phyloP scores from a whole-genome alignment of 139 green algal genomes.

The Chlamydomonas applanata region DNA sequence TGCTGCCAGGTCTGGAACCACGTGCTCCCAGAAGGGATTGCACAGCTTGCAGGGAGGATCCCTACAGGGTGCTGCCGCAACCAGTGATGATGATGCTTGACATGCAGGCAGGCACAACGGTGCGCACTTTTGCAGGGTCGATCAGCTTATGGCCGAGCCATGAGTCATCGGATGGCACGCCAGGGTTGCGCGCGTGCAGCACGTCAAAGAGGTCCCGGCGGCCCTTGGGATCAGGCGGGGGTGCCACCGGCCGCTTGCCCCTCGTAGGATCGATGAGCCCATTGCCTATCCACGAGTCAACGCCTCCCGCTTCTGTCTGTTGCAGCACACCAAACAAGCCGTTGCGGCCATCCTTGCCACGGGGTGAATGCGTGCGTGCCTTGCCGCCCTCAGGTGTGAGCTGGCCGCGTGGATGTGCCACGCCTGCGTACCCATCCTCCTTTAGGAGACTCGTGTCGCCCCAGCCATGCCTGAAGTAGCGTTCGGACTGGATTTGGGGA shows the following conservation, averaged over 20 bases:
- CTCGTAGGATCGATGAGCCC: conserved; percentile 12
- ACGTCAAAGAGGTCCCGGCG: conserved; percentile 50
- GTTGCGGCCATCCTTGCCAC: conserved; percentile 8
- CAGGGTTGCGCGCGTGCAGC: conserved; percentile 26
- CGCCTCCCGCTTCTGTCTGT: conserved; percentile 21
- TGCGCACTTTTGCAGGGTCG: conserved; percentile 29
- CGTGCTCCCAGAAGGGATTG: too few relatives aligned
- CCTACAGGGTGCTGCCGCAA: too few relatives aligned
- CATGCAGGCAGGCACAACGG: too few relatives aligned
- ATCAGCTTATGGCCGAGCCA: conserved; percentile 48
- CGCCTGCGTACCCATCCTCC: conserved; percentile 27
- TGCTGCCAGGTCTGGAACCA: too few relatives aligned
- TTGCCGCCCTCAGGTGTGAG: background rate
- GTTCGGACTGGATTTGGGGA: background rate
- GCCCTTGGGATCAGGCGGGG: conserved; percentile 37
- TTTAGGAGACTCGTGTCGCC: conserved; percentile 35
- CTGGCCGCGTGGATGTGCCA: background rate
- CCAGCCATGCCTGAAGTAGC: conserved; percentile 36
- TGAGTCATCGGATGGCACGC: conserved; percentile 31
- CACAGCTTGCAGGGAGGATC: too few relatives aligned
- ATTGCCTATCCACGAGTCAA: conserved; percentile 42
- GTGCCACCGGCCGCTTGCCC: conserved; percentile 24
- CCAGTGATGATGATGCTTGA: too few relatives aligned
- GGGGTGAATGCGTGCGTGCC: background rate
- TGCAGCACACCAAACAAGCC: conserved; percentile 33